Percentiles rank a stretch among this genome's conserved stretches.
Evolutionary conservation across 176 grass and related monocot genomes (phyloP).

Genomic region (Tillandsia leiboldiana): DNA sequence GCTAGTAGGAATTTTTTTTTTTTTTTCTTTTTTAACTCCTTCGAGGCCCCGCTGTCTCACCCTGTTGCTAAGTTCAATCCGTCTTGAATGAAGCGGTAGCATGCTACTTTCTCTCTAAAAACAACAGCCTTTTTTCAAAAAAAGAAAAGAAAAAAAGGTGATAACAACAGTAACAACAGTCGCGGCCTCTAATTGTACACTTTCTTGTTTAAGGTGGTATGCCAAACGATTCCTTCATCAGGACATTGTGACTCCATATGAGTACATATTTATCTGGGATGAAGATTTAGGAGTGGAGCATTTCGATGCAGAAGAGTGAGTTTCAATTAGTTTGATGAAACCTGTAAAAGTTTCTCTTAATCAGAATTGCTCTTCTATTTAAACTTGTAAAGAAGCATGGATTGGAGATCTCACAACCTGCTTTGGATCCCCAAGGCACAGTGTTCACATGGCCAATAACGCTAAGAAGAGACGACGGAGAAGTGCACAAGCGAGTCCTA

Average conservation of each 20-base stretch:
- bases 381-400: constrained; percentile 96
- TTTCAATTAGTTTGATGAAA: constrained; percentile 2
- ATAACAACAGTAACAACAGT: too few species aligned
- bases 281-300: constrained; percentile 93
- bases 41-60: too few species aligned
- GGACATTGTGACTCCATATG: constrained; percentile 72
- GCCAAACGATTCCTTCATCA: constrained; percentile 96
- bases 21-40: too few species aligned
- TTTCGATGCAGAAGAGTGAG: constrained; percentile 93
- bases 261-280: constrained; percentile 99
- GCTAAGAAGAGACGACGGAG: constrained; percentile 66
- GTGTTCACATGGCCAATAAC: constrained; percentile 99
- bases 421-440: constrained; percentile 65
- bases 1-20: too few species aligned
- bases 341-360: background rate
- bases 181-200: background rate
- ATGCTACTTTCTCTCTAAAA: too few species aligned
- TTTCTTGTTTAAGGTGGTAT: constrained; percentile 75
- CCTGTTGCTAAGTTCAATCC: too few species aligned
- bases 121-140: too few species aligned
- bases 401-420: constrained; percentile 92
- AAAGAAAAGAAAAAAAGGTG: too few species aligned
- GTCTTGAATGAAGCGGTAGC: too few species aligned
- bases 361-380: constrained; percentile 10
- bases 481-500: constrained; percentile 86